Evolutionary conservation across 352 stramenopile species (phyloP), one percentile per base, ranked within the genome.

Genomic region (Pythium biforme): DNA sequence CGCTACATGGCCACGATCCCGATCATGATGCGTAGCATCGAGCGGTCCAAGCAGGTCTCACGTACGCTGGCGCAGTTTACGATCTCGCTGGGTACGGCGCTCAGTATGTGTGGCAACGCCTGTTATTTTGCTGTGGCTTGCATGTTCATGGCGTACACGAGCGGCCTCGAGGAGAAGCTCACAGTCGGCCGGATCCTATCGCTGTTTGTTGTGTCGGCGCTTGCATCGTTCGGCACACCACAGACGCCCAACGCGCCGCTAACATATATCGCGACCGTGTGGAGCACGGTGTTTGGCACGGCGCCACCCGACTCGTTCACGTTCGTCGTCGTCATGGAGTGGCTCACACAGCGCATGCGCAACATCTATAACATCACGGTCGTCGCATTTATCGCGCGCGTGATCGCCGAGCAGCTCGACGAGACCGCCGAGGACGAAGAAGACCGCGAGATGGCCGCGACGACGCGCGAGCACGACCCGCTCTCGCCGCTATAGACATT

Each of bases 371-470:
- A 90, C 69, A 73, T 86, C 56, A 73, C 84, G n/a, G 65, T 83
- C 25, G 69, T 83, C n/a, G 75, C 74, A 9, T 85, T 88, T 61
- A 83, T 88, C 26, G 79, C 79, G 19, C 75, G 79, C 11, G 80
- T 91, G 37, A 74, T 90, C 53, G 81, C 79, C 8, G 81, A 90
- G 56, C 77, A 91, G 33, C 62, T 91, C 20, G 79, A 89, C 41
- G 81, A 91, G 76, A 84, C 79, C 0, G 71, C 78, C 17, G 77
- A 89, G 59, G 81, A 90, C 58, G 81, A 90, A 51, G 75, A 89
- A 19, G 81, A 91, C 23, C 76, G 79, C 37, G 68, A 43, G 33
- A 43, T 58, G 43, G 45, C 33, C 11, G 31, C 59, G 26, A 52
- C 20, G 6, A 47, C 23, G 12, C 29, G 15, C 19, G 31, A 10